phyloP scores from a whole-genome alignment of 495 filamentous ascomycete genomes.

The Aspergillus saccharolyticus region DNA sequence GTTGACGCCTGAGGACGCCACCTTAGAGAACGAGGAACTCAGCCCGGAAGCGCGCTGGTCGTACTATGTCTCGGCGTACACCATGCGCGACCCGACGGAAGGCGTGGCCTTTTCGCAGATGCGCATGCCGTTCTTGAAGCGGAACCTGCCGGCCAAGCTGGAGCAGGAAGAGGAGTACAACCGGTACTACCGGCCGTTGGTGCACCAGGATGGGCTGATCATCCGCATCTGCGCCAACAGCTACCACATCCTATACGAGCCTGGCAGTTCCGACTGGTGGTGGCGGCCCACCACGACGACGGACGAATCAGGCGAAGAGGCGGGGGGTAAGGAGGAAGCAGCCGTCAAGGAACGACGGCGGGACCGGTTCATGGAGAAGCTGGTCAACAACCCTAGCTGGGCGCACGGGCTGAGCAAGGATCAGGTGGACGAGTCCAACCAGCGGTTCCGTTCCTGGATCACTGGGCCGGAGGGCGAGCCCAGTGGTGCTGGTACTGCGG shows the following conservation, averaged over 20 bases:
- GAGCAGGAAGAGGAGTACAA: constrained; percentile 47
- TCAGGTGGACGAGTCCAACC: constrained; percentile 64
- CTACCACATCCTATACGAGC: constrained; percentile 74
- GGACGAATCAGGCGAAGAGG: constrained; percentile 44
- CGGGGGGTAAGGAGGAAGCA: constrained; percentile 34
- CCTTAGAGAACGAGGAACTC: constrained; percentile 60
- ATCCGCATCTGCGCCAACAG: constrained; percentile 77
- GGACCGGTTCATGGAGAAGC: constrained; percentile 63
- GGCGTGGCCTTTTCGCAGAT: constrained; percentile 63
- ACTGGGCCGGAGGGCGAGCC: constrained; percentile 26
- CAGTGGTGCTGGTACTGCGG: constrained; percentile 10
- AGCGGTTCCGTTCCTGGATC: constrained; percentile 50
- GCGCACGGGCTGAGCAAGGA: constrained; percentile 67
- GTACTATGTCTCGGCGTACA: constrained; percentile 89
- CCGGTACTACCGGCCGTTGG: constrained; percentile 48
- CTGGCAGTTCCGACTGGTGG: constrained; percentile 59
- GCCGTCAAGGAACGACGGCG: constrained; percentile 52
- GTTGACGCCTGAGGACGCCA: constrained; percentile 74
- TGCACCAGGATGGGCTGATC: constrained; percentile 67
- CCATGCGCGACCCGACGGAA: constrained; percentile 84
- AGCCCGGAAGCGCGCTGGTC: constrained; percentile 66
- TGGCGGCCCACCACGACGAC: constrained; percentile 35
- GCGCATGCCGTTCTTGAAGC: constrained; percentile 62
- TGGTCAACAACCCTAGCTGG: constrained; percentile 70
- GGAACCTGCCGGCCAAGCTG: constrained; percentile 61